Conservation (phyloP, 2,329 filamentous ascomycete genomes). For the Neofusicoccum umdonicola region DNA sequence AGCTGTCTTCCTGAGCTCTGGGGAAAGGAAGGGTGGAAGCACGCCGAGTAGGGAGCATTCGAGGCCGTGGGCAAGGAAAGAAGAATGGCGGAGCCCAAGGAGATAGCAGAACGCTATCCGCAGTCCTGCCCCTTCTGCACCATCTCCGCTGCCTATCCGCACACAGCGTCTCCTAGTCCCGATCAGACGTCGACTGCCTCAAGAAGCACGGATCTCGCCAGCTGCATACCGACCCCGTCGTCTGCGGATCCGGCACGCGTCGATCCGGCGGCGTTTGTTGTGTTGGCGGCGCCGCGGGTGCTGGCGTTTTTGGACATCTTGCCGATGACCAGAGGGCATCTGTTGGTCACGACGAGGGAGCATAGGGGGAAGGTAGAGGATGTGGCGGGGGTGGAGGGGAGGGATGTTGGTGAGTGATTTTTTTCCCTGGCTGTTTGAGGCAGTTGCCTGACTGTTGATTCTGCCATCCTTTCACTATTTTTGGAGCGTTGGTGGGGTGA, state of each 20-base stretch:
- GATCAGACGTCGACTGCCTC: too few relatives aligned
- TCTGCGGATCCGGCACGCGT: slow-evolving; percentile 30
- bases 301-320: slow-evolving; percentile 92
- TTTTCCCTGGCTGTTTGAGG: too few relatives aligned
- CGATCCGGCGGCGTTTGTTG: slow-evolving; percentile 52
- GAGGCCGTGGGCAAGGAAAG: neutral
- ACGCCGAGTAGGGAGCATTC: too few relatives aligned
- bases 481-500: too few relatives aligned
- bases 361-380: slow-evolving; percentile 79
- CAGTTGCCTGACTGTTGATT: too few relatives aligned
- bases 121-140: slow-evolving; percentile 57
- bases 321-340: slow-evolving; percentile 78
- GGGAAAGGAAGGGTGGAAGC: neutral
- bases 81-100: slow-evolving; percentile 1
- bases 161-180: too few relatives aligned
- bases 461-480: too few relatives aligned
- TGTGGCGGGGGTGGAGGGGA: slow-evolving; percentile 60
- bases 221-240: slow-evolving; percentile 28
- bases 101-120: slow-evolving; percentile 33
- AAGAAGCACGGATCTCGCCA: neutral
- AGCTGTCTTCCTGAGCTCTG: too few relatives aligned
- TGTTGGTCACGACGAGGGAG: slow-evolving; percentile 73
- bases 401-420: slow-evolving; percentile 59
- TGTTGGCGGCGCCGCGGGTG: slow-evolving; percentile 74
- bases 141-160: slow-evolving; percentile 53